A percentile compares a stretch with the other conserved stretches of the same genome.
phyloP scores from a whole-genome alignment of 345 rosid genomes.

The Laguncularia racemosa region DNA sequence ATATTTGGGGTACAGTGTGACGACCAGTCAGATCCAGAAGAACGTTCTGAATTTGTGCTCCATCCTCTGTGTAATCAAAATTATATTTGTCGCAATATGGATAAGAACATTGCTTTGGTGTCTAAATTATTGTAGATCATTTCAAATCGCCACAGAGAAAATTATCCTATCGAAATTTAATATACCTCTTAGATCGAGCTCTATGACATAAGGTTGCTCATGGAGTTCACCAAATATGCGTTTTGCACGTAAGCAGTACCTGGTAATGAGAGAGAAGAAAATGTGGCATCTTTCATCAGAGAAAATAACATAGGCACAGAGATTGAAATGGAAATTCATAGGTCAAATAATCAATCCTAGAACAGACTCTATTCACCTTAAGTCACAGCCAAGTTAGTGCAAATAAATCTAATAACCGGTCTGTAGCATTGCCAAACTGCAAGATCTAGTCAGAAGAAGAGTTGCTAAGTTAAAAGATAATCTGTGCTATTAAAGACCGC shows the following conservation, averaged over 20 bases:
- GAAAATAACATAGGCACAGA: neutral
- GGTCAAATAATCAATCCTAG: neutral
- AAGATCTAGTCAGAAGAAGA: no score
- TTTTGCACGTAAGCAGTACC: constrained; percentile 56
- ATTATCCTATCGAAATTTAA: constrained; percentile 11
- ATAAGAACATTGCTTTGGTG: neutral
- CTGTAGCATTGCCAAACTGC: no score
- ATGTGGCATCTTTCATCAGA: neutral
- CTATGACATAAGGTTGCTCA: constrained; percentile 46
- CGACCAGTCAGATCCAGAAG: constrained; percentile 69
- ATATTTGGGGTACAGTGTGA: constrained; percentile 84
- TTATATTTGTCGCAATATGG: neutral
- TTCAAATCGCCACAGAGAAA: neutral
- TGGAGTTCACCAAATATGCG: constrained; percentile 43
- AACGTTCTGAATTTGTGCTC: constrained; percentile 58
- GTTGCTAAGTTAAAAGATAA: no score
- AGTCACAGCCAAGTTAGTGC: no score
- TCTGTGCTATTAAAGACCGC: no score
- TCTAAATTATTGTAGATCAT: no score
- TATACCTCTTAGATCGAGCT: constrained; percentile 73
- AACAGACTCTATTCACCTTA: no score
- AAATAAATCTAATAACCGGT: no score
- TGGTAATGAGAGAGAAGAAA: constrained; percentile 6
- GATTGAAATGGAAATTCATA: neutral
- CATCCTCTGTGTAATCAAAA: constrained; percentile 46